phyloP scores from a whole-genome alignment of 208 protist genomes.

The Acanthamoeba healyi region DNA sequence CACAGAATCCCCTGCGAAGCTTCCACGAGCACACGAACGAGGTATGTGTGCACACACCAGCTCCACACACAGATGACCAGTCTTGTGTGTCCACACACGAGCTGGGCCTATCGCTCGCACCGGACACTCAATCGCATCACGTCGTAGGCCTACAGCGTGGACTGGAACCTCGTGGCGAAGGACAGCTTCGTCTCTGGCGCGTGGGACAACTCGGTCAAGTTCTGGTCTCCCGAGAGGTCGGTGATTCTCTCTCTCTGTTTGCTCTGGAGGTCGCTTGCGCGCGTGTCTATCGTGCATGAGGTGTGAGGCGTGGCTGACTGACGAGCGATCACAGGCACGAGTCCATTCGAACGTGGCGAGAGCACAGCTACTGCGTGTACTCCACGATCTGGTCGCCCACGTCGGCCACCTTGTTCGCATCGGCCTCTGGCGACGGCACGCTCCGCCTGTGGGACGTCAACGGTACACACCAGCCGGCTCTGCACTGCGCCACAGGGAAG shows the following conservation, averaged over 20 bases:
- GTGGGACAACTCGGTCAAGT: constrained; percentile 87
- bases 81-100: background rate
- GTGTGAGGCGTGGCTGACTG: background rate
- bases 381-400: constrained; percentile 86
- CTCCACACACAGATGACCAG: too few relatives aligned
- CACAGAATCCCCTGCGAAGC: constrained; percentile 61
- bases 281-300: background rate
- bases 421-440: constrained; percentile 82
- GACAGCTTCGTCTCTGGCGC: constrained; percentile 85
- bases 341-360: constrained; percentile 83
- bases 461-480: constrained; percentile 3
- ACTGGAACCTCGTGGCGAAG: constrained; percentile 87
- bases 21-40: constrained; percentile 87
- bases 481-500: too few relatives aligned
- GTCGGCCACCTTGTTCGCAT: constrained; percentile 81
- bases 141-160: constrained; percentile 74
- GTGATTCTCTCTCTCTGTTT: background rate
- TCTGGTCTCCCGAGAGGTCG: constrained; percentile 80
- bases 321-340: background rate
- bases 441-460: constrained; percentile 87
- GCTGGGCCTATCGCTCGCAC: background rate
- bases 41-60: constrained; percentile 52
- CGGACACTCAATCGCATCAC: background rate
- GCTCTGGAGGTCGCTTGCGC: background rate
- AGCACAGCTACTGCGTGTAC: constrained; percentile 87